Conservation (phyloP, 345 rosid genomes). For the Pistacia integerrima region DNA sequence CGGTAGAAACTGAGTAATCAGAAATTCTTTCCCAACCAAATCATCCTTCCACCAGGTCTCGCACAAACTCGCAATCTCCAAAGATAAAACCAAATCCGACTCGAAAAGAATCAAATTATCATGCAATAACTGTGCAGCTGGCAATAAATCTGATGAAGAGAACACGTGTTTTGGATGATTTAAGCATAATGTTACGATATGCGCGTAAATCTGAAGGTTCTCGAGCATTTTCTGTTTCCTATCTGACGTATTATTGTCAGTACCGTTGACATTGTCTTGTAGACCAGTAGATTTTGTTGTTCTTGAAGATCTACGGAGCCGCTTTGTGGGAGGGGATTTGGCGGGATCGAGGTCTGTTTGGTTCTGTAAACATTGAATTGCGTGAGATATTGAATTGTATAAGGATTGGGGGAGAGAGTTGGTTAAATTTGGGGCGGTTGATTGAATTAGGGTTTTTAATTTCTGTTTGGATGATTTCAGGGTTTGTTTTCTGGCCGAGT, state of each 20-base stretch:
- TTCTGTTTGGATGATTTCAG: slow-evolving; percentile 68
- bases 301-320: slow-evolving; percentile 43
- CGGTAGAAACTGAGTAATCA: slow-evolving; percentile 84
- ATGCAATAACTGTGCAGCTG: slow-evolving; percentile 62
- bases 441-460: slow-evolving; percentile 59
- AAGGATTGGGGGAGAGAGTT: slow-evolving; percentile 62
- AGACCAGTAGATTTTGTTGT: slow-evolving; percentile 13
- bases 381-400: slow-evolving; percentile 41
- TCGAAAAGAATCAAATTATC: slow-evolving; percentile 69
- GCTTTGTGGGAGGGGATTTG: slow-evolving; percentile 55
- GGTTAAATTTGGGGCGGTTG: slow-evolving; percentile 48
- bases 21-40: slow-evolving; percentile 48
- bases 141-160: slow-evolving; percentile 47
- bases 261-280: not conserved
- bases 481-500: slow-evolving; percentile 43
- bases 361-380: slow-evolving; percentile 42
- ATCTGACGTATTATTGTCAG: not conserved
- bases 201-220: slow-evolving; percentile 48
- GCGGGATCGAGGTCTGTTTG: slow-evolving; percentile 25
- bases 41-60: slow-evolving; percentile 88
- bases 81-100: slow-evolving; percentile 56
- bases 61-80: slow-evolving; percentile 66
- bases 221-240: slow-evolving; percentile 36
- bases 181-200: slow-evolving; percentile 47
- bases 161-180: slow-evolving; percentile 55